A percentile compares a stretch with the other conserved stretches of the same genome.
These are phyloP conservation scores for Prototheca wickerhamii DNA, from an alignment of 163 green algal species.

Conservation along the genomic window DNA sequence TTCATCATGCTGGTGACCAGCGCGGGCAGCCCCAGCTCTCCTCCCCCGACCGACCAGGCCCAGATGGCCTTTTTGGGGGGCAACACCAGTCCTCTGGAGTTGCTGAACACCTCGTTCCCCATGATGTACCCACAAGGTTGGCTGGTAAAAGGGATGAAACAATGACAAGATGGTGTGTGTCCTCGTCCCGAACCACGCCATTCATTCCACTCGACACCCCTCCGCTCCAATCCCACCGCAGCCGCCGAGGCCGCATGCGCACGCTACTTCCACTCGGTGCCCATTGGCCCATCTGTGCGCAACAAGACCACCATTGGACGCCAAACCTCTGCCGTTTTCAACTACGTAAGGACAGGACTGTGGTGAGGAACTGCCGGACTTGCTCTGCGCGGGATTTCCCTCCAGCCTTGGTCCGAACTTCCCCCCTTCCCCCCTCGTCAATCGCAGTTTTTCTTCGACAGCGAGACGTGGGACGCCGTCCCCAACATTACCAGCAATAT, in stretches of 20 bases:
- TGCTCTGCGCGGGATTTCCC: too few species aligned
- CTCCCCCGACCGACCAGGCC: neutral
- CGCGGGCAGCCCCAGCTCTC: neutral
- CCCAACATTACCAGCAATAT: neutral
- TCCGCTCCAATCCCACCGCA: neutral
- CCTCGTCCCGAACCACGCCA: neutral
- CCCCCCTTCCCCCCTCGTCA: too few species aligned
- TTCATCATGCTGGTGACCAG: neutral
- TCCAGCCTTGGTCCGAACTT: too few species aligned
- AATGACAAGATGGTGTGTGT: neutral
- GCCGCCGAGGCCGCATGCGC: neutral
- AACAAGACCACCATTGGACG: neutral
- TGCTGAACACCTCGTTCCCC: neutral
- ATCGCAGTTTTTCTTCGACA: neutral
- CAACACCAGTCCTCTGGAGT: neutral
- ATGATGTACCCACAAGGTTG: neutral
- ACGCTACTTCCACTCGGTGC: neutral
- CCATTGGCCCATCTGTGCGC: too few species aligned
- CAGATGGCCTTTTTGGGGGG: neutral
- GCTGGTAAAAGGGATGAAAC: neutral
- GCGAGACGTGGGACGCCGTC: neutral
- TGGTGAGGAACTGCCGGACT: too few species aligned
- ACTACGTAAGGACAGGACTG: neutral
- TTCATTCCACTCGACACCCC: neutral
- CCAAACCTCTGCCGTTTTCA: neutral